Evolutionary conservation across 2,329 filamentous ascomycete genomes (phyloP).

Genomic region (Alternaria sp.): DNA sequence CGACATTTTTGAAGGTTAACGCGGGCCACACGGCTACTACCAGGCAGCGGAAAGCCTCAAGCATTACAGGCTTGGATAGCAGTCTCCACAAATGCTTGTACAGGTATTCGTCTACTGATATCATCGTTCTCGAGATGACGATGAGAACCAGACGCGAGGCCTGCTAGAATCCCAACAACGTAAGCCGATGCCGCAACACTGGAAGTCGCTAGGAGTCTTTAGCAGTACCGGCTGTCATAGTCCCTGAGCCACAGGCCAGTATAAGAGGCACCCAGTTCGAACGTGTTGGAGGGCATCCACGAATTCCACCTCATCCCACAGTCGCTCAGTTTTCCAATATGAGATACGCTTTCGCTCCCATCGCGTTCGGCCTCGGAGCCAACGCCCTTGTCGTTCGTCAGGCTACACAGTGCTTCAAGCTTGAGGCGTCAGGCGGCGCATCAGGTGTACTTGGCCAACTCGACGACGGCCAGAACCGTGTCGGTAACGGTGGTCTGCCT

Average conservation of each 20-base stretch:
- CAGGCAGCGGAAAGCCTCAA: not conserved
- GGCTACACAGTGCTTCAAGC: conserved; percentile 23
- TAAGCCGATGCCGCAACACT: not conserved
- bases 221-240: conserved; percentile 11
- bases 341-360: conserved; percentile 29
- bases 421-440: conserved; percentile 32
- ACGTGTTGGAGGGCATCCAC: not conserved
- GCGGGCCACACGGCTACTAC: not conserved
- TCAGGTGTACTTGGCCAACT: conserved; percentile 65
- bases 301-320: not conserved
- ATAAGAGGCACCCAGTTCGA: not conserved
- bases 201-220: not conserved
- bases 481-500: conserved; percentile 59
- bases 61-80: not conserved
- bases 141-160: not conserved
- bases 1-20: not conserved
- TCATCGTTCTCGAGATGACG: conserved; percentile 18
- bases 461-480: conserved; percentile 66
- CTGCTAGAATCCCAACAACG: conserved; percentile 9
- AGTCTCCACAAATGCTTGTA: conserved; percentile 7
- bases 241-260: not conserved
- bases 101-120: conserved; percentile 17
- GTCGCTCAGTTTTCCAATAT: conserved; percentile 17
- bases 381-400: conserved; percentile 30
- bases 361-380: conserved; percentile 29